These are phyloP conservation scores for Epichloe uncinata DNA, from an alignment of 2,329 filamentous ascomycete species.

Conservation along the genomic window DNA sequence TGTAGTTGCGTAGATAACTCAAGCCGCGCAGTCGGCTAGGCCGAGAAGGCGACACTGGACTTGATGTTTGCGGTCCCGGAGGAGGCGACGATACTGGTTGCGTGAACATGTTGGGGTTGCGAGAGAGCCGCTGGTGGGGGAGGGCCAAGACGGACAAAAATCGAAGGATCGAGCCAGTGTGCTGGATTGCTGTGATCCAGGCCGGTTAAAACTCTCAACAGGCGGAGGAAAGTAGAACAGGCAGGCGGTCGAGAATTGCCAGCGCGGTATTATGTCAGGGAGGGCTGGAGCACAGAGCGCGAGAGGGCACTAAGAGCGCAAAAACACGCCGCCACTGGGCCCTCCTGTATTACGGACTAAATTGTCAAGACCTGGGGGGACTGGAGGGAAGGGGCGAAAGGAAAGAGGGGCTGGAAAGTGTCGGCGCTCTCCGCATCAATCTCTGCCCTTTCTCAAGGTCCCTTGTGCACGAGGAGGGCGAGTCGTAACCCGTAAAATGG, in stretches of 20 bases:
- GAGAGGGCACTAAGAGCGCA: too few species aligned
- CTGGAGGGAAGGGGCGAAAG: neutral
- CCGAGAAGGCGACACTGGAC: conserved; percentile 25
- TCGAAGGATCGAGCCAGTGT: too few species aligned
- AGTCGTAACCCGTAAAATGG: too few species aligned
- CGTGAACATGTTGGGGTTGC: conserved; percentile 24
- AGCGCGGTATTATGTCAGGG: neutral
- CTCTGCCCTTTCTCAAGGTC: too few species aligned
- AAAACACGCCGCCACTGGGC: too few species aligned
- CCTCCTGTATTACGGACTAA: too few species aligned
- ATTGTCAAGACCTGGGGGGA: neutral
- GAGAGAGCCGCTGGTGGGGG: neutral
- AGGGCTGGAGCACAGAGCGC: neutral
- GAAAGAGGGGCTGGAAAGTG: neutral
- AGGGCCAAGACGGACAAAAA: too few species aligned
- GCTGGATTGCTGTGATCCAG: too few species aligned
- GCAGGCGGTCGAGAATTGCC: neutral
- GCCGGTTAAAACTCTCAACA: too few species aligned
- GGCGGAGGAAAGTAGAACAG: too few species aligned
- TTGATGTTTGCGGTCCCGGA: conserved; percentile 20
- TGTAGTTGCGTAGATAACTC: conserved; percentile 58
- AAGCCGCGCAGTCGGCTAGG: conserved; percentile 53
- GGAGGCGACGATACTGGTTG: conserved; percentile 27
- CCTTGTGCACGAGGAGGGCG: neutral
- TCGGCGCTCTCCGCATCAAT: neutral